phyloP scores from a whole-genome alignment of 2,329 filamentous ascomycete genomes.

The Colletotrichum viniferum region DNA sequence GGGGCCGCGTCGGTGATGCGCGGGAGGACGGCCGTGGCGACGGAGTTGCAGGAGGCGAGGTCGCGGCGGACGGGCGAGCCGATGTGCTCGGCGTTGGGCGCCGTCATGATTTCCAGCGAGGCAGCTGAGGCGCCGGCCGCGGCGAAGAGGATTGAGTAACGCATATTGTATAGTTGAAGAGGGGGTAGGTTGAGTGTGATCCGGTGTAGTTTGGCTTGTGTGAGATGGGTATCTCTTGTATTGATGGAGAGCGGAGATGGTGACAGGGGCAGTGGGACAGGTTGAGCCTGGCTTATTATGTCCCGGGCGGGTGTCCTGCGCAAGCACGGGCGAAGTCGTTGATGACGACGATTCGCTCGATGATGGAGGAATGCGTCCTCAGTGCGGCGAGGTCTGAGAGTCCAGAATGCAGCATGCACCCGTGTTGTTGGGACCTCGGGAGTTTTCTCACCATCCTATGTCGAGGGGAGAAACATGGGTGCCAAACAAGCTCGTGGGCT shows the following conservation, averaged over 20 bases:
- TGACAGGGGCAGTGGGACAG: neutral
- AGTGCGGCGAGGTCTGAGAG: neutral
- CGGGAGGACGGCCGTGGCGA: slow-evolving; percentile 24
- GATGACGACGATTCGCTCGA: neutral
- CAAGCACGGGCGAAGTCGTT: neutral
- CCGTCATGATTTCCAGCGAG: neutral
- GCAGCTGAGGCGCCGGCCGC: neutral
- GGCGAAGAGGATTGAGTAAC: neutral
- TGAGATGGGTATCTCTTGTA: neutral
- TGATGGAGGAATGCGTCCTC: neutral
- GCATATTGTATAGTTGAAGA: neutral
- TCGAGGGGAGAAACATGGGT: neutral
- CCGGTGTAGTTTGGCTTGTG: neutral
- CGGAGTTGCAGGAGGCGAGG: slow-evolving; percentile 14
- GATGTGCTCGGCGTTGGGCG: neutral
- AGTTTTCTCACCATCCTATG: neutral
- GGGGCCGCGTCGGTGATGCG: slow-evolving; percentile 24
- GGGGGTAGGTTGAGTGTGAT: neutral
- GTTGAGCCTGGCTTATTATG: neutral
- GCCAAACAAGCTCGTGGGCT: neutral
- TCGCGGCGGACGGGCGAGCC: neutral
- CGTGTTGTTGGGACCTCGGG: neutral
- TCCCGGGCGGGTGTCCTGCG: neutral
- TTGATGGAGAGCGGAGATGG: neutral
- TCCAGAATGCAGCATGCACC: neutral